phyloP scores from a whole-genome alignment of 2,329 filamentous ascomycete species.

The Fusarium beomiforme region DNA sequence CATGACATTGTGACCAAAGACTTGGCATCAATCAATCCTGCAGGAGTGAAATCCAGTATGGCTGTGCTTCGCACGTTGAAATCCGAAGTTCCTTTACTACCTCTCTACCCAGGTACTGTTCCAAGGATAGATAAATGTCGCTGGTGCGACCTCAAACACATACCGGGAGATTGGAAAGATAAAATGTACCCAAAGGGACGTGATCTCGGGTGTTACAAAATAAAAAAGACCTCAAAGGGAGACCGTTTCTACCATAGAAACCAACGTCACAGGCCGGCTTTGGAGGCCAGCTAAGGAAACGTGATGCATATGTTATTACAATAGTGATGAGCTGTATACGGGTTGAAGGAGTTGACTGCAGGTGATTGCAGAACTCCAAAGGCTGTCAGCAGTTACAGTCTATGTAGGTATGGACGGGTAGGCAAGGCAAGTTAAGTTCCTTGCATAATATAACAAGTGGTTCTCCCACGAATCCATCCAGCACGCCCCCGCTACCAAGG shows the following conservation, averaged over 20 bases:
- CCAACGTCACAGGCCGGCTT: conserved; percentile 29
- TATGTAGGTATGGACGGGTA: conserved; percentile 27
- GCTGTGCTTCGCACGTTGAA: neutral
- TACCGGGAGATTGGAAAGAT: conserved; percentile 36
- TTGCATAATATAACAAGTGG: conserved; percentile 24
- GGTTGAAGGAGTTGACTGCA: conserved; percentile 1
- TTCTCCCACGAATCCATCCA: neutral
- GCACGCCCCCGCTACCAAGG: conserved; percentile 15
- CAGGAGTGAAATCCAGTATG: neutral
- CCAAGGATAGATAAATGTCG: conserved; percentile 11
- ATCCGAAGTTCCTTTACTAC: neutral
- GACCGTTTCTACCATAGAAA: conserved; percentile 16
- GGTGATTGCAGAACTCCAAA: conserved; percentile 1
- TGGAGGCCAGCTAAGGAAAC: conserved; percentile 14
- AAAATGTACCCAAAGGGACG: conserved; percentile 19
- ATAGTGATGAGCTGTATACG: neutral
- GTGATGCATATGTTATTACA: neutral
- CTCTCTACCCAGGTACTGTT: neutral
- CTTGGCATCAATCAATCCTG: neutral
- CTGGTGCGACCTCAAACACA: conserved; percentile 20
- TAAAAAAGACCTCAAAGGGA: conserved; percentile 4
- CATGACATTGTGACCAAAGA: conserved; percentile 5
- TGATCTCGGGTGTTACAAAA: conserved; percentile 21
- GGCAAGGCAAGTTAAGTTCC: conserved; percentile 28
- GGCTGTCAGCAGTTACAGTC: neutral